Base-by-base conservation (phyloP, 176 grass and related monocot species). In the Phragmites australis region DNA sequence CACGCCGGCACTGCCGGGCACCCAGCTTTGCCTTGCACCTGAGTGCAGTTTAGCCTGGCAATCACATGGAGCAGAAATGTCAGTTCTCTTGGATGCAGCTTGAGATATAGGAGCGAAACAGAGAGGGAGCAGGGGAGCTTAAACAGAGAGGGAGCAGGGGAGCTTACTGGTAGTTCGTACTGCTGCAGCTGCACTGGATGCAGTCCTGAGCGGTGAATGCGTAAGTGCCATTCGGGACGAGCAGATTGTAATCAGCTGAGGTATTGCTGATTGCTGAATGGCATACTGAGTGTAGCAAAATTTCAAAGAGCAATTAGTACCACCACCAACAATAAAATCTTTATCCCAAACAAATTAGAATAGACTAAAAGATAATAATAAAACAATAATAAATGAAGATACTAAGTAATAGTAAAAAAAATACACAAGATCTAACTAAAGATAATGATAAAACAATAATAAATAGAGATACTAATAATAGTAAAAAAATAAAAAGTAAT, bases 161-260 rank as follows among this genome's bases (percentile, higher is more conserved):
- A 56, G 66, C 72, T 34, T 79, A 94, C 89, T 77, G 79, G n/a
- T 84, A 87, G 82, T 21, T 71, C 61, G 55, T 6, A 63, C 85
- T 94, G 94, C 85, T 94, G 94, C 94, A 97, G 41, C 39, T 69
- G 89, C 94, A 97, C 30, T 31, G 21, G 77, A 97, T 79, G 56
- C 91, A 97, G 60, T 65, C 57, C 1, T 26, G 8, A 25, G 87
- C 89, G 1, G 91, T 97, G 71, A 76, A 15, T 30, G 72, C 72
- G 44, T 90, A 92, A 37, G 78, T 87, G 66, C 55, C 87, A 21
- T 63, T 77, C 0, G 91, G 71, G 49, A 94, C 12, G 55, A 48
- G 85, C 47, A 94, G 80, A 15, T 76, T 58, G 65, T 85, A 21
- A 76, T 97, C 91, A 27, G 44, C 18, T 9, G 85, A 92, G 12